phyloP scores from a whole-genome alignment of 345 rosid species.

The Eucalyptus grandis region DNA sequence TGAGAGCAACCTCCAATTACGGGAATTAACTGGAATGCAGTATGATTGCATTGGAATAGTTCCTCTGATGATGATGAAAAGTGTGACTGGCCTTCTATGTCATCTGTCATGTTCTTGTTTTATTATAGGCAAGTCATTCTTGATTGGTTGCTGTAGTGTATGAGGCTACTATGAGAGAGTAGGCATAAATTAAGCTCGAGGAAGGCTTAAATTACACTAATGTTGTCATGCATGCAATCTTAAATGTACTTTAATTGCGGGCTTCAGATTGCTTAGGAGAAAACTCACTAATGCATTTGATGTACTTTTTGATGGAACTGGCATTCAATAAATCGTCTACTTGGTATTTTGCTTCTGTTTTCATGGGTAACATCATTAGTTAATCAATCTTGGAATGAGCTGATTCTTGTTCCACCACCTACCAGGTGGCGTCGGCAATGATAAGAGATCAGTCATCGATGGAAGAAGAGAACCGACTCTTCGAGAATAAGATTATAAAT shows the following conservation, averaged over 20 bases:
- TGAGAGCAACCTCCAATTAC: constrained; percentile 30
- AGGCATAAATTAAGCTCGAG: background rate
- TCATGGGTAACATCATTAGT: background rate
- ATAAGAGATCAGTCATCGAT: background rate
- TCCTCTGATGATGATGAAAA: background rate
- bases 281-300: background rate
- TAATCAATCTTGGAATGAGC: background rate
- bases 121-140: background rate
- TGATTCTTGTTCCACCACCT: background rate
- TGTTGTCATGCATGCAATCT: background rate
- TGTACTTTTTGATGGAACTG: background rate
- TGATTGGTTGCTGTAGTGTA: background rate
- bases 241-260: background rate
- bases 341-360: background rate
- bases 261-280: background rate
- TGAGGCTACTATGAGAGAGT: background rate
- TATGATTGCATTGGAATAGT: background rate
- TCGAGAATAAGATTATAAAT: background rate
- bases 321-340: background rate
- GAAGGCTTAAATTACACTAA: background rate
- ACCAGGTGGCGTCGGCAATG: background rate
- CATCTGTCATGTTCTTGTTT: background rate
- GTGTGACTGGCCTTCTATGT: background rate
- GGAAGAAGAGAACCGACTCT: background rate
- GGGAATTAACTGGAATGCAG: background rate